Base-by-base conservation (phyloP, 306 rosid genomes). In the Medicago arabica region DNA sequence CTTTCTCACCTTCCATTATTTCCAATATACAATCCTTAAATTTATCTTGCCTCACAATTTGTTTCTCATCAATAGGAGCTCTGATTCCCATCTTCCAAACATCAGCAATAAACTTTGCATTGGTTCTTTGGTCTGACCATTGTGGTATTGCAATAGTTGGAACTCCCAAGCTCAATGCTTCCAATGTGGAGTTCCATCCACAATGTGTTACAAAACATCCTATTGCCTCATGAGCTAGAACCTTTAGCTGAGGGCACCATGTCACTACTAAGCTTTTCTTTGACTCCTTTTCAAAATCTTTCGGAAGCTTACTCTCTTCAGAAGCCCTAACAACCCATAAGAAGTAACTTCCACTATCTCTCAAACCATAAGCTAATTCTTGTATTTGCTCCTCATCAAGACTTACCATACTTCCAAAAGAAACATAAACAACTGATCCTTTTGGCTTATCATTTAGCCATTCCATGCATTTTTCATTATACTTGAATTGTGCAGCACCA, bases 11-110 rank as follows among this genome's bases (percentile, higher is more conserved):
- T 17, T 75, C 54, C 79, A 75, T 75, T 21, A 66, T 66, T 9
- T 66, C 80, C 6, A 3, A 9, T 23, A 76, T 76, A 66, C 80
- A 76, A 53, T 17, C 7, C 55, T 53, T 66, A 44, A 53, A 21
- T 39, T 8, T 64, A 3, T 76, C 62, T 40, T 17, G 0, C 8
- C 80, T 76, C 10, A 66, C 36, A 76, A 76, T 39, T 6, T 21
- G 4, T n/a, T 63, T 76, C 4, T 53, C 58, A 23, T 53, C 73
- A 66, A 53, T 0, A 0, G 67, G 55, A 21, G 67, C 67, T 11
- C 80, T 66, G 1, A 76, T 66, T 51, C 80, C 80, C n/a, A n/a
- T 53, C 23, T 65, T 76, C 80, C 80, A 76, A 39, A 76, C 74
- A 76, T 66, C 66, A 6, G 3, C 46, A 40, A 66, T 51, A 21